Base-by-base conservation (phyloP, 371 early-diverging fungal genomes). In the Entomophthora muscae region DNA sequence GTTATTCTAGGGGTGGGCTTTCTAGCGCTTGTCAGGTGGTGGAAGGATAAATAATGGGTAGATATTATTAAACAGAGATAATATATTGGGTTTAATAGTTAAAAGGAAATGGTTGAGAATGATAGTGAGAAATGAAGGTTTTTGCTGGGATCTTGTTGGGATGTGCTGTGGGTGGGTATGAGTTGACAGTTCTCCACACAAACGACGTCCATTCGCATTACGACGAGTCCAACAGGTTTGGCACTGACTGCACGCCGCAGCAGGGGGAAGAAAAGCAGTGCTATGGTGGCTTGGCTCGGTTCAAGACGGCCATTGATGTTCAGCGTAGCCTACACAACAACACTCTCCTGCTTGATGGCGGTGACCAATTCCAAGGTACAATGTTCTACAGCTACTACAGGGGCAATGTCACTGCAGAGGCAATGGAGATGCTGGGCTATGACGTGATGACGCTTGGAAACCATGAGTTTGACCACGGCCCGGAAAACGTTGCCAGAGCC, bases 381-480 rank as follows among this genome's bases (percentile, higher is more conserved):
- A 64, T 84, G 31, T 84, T 82, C 67, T 81, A 78, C 72, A 78
- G 73, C 24, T 72, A 70, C 57, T 73, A 68, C 69, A 70, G 68
- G 51, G 79, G 82, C 26, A 75, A 76, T 62, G 67, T 75, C 53
- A 74, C 76, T 7, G 75, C 76, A 0, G 70, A 73, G 26, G 66
- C 82, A 54, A 74, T 88, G 73, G 82, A 84, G 66, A 68, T 68
- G 28, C 69, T 82, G 17, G 69, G 69, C 12, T 78, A 78, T 66
- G 82, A 81, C 52, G 73, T 75, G 5, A 71, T 81, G 66, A 67
- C 79, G 21, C 72, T 86, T 63, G 88, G 88, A 53, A 87, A 88
- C 71, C 83, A 83, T 62, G 83, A 83, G 68, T 84, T 84, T 63
- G 88, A 88, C 70, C 71, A 74, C 27, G 87, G 86, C 0, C 76